phyloP scores from a whole-genome alignment of 192 early-diverging fungal species.

The Rhizophagus sp. region DNA sequence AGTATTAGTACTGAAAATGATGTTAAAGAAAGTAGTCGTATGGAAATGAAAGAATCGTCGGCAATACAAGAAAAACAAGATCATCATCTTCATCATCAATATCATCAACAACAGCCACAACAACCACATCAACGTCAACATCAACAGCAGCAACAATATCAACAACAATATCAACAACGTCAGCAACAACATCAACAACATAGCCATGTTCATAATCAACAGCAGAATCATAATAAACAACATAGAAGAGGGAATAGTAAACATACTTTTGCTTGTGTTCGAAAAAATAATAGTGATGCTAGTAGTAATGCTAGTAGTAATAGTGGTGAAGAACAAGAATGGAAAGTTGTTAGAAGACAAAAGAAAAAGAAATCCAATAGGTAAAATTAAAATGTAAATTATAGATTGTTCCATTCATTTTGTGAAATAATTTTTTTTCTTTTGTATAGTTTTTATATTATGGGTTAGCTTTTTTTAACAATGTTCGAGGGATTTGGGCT shows the following conservation, averaged over 20 bases:
- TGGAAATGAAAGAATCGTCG: not conserved
- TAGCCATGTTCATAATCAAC: not conserved
- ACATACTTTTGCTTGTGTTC: conserved; percentile 23
- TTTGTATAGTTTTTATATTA: too few species aligned
- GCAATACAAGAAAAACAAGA: not conserved
- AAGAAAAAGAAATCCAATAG: conserved; percentile 6
- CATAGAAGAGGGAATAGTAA: not conserved
- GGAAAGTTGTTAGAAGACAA: conserved; percentile 11
- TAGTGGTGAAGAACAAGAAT: conserved; percentile 19
- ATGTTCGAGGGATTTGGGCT: too few species aligned
- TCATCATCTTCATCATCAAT: too few species aligned
- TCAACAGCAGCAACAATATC: not conserved
- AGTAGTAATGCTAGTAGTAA: conserved; percentile 11
- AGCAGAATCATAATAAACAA: not conserved
- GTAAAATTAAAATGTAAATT: not conserved
- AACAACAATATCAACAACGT: not conserved
- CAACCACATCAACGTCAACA: too few species aligned
- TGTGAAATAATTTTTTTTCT: too few species aligned
- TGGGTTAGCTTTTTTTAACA: too few species aligned
- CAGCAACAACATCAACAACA: not conserved
- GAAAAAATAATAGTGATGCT: not conserved
- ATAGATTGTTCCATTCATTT: too few species aligned
- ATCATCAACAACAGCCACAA: too few species aligned
- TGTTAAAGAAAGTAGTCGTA: not conserved
- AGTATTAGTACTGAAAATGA: too few species aligned